Evolutionary conservation across 805 yeast genomes (phyloP).

Genomic region (Kluyveromyces lactis): DNA sequence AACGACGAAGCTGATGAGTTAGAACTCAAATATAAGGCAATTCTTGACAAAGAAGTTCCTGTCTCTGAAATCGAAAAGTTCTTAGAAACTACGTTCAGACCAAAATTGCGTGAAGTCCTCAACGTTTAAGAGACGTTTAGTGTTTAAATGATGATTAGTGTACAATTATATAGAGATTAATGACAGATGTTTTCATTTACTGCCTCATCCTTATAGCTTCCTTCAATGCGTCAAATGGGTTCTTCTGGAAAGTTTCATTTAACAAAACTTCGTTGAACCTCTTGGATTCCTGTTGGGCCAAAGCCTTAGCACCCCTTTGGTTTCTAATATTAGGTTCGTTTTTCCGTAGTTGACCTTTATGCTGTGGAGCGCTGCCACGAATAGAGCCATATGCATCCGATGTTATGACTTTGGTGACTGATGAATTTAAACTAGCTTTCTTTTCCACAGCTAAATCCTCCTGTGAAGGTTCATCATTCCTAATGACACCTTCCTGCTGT

Average conservation of each 20-base stretch:
- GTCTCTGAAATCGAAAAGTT: constrained; percentile 22
- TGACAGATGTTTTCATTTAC: constrained; percentile 1
- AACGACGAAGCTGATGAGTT: constrained; percentile 18
- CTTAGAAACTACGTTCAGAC: constrained; percentile 17
- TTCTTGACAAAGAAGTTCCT: constrained; percentile 11
- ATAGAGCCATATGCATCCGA: background rate
- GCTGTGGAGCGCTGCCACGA: background rate
- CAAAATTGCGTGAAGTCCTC: constrained; percentile 8
- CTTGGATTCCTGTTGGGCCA: constrained; percentile 49
- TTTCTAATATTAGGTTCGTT: constrained; percentile 50
- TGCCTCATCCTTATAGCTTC: constrained; percentile 41
- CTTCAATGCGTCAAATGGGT: constrained; percentile 60
- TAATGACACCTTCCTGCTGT: constrained; percentile 26
- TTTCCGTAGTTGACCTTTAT: constrained; percentile 13
- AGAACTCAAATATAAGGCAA: constrained; percentile 27
- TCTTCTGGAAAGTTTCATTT: constrained; percentile 44
- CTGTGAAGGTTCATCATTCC: constrained; percentile 10
- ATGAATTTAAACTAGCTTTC: too few relatives aligned
- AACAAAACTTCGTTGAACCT: constrained; percentile 52
- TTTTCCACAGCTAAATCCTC: constrained; percentile 6
- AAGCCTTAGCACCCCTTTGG: constrained; percentile 42
- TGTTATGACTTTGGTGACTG: constrained; percentile 6
- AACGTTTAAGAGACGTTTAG: constrained; percentile 4
- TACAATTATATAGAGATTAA: too few relatives aligned
- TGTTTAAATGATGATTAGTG: too few relatives aligned